These are phyloP conservation scores for Trichoderma atroviride DNA, from an alignment of 2,329 filamentous ascomycete species.

Conservation along the genomic window DNA sequence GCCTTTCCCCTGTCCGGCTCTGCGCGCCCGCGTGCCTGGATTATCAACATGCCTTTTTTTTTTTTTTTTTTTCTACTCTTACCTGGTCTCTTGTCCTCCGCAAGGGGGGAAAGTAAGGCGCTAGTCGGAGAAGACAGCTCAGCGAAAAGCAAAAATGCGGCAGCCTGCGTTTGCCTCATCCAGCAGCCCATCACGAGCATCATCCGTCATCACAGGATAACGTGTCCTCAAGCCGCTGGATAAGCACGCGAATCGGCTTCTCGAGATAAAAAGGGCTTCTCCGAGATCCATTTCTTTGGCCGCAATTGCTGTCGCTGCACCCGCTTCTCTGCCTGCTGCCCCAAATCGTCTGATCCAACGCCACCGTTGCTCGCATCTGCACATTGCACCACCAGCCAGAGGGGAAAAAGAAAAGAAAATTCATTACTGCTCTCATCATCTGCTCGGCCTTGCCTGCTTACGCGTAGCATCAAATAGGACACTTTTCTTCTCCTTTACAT, in stretches of 20 bases:
- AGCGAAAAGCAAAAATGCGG: conserved; percentile 27
- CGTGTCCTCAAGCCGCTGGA: conserved; percentile 33
- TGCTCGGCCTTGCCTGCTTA: conserved; percentile 32
- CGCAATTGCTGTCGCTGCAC: conserved; percentile 22
- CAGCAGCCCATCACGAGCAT: conserved; percentile 9
- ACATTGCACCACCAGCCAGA: neutral
- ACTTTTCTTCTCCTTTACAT: conserved; percentile 28
- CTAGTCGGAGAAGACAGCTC: conserved; percentile 27
- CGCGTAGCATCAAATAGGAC: conserved; percentile 38
- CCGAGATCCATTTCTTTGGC: conserved; percentile 9
- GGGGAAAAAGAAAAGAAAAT: conserved; percentile 28
- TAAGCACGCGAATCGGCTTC: conserved; percentile 6
- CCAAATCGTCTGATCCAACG: conserved; percentile 23
- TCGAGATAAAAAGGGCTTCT: conserved; percentile 27
- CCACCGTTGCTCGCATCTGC: conserved; percentile 17
- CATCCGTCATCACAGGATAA: conserved; percentile 28
- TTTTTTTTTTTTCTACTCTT: conserved; percentile 1
- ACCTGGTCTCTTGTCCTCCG: conserved; percentile 14
- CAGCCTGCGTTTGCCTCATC: conserved; percentile 23
- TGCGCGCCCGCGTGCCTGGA: conserved; percentile 11
- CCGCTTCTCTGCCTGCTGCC: neutral
- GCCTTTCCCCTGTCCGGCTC: neutral
- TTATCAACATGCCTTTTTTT: neutral
- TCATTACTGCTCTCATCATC: conserved; percentile 12
- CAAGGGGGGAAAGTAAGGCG: conserved; percentile 13